Evolutionary conservation across 73 alveolate species (phyloP).

Genomic region (Paramecium biaurelia): DNA sequence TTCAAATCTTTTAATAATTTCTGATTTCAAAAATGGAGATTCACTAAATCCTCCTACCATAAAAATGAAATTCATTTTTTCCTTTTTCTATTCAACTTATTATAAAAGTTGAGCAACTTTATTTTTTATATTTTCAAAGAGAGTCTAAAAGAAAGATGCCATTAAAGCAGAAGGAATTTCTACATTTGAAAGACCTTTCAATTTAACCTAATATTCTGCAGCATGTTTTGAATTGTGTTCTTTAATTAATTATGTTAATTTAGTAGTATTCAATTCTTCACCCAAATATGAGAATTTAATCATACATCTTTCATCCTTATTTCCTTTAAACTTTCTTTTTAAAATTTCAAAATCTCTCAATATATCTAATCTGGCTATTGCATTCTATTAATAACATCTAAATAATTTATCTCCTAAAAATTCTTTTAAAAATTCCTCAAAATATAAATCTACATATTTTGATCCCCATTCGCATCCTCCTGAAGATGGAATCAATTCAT

Average conservation of each 20-base stretch:
- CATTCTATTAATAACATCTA: conserved; percentile 81
- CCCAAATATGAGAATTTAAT: conserved; percentile 93
- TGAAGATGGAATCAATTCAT: conserved; percentile 95
- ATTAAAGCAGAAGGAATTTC: conserved; percentile 93
- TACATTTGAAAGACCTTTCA: conserved; percentile 90
- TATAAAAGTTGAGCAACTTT: conserved; percentile 87
- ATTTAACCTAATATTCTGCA: conserved; percentile 85
- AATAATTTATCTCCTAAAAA: conserved; percentile 91
- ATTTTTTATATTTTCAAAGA: conserved; percentile 90
- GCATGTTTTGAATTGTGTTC: conserved; percentile 81
- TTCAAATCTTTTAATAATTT: conserved; percentile 91
- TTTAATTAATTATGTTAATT: conserved; percentile 82
- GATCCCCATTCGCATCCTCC: conserved; percentile 99
- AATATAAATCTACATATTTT: conserved; percentile 94
- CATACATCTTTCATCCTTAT: conserved; percentile 89
- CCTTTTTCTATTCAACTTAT: conserved; percentile 84
- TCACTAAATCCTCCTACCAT: conserved; percentile 99
- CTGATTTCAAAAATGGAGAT: conserved; percentile 94
- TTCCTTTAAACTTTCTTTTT: conserved; percentile 94
- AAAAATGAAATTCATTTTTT: conserved; percentile 90
- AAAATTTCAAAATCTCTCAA: conserved; percentile 96
- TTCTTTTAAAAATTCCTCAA: conserved; percentile 92
- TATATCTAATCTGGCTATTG: conserved; percentile 96
- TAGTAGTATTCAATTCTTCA: conserved; percentile 87
- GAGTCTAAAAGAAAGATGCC: conserved; percentile 92